Evolutionary conservation across 805 yeast species (phyloP), one percentile per base, ranked within the genome.

Genomic region (Candida endomychidarum): DNA sequence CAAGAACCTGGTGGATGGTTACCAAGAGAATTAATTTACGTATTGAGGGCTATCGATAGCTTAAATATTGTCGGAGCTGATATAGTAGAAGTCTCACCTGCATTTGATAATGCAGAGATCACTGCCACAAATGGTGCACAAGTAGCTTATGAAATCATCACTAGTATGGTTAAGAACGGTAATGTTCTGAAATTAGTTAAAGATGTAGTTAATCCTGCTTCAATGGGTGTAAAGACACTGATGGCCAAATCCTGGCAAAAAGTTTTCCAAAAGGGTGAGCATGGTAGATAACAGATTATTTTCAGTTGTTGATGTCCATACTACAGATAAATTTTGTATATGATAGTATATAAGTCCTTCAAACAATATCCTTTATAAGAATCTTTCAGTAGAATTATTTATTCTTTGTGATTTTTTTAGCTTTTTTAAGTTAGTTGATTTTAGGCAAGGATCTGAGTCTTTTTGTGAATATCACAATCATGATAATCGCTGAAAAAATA

Each of bases 121-220:
- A 82, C 88, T 1, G 71, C 83, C 14, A 70, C 83, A 9, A 83
- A 82, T 47, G 87, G 83, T 3, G 83, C 88, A 0, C 87, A 81
- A 58, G 74, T 80, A 22, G 85, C 80, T 1, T 84, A 63, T 60
- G 95, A 86, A 57, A 52, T 86, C 28, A 58, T 85, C 38, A 83
- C 93, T 10, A 76, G 78, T 43, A 85, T 86, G 87, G 89, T 84
- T 11, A 77, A 81, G 55, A 78, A 72, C 49, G 82, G 55, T 38
- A 37, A 37, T n/a, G 33, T 39, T 24, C 16, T 34, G 19, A 17
- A 33, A 2, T 39, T 43, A 23, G 40, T 43, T n/a, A 46, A 41
- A 38, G 40, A 42, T 12, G 15, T 33, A 16, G 33, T 32, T 1
- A 46, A 49, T 10, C 12, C 7, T 18, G 17, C 15, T 10, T 28